Percentiles rank a stretch among this genome's conserved stretches.
Evolutionary conservation across 805 yeast genomes (phyloP).

Genomic region (Ogataea nonfermentans): DNA sequence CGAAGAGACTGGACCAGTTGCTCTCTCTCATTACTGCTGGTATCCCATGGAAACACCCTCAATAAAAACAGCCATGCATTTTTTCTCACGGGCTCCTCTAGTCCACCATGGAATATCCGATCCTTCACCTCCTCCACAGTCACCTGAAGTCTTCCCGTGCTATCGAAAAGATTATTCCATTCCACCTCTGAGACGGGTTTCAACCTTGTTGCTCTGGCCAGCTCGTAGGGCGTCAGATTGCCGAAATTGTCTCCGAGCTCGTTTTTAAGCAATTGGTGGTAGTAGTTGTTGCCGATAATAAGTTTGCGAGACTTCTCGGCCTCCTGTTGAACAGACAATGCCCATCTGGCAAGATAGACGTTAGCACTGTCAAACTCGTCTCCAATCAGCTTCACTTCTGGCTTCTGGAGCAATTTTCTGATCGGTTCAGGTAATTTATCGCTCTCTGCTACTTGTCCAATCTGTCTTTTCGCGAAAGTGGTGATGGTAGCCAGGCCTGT

Average conservation of each 20-base stretch:
- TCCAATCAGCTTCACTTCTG: conserved; percentile 77
- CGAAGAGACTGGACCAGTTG: conserved; percentile 55
- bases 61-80: conserved; percentile 87
- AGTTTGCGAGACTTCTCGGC: conserved; percentile 62
- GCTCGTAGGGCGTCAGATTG: conserved; percentile 55
- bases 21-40: conserved; percentile 65
- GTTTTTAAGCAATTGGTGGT: conserved; percentile 49
- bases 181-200: conserved; percentile 66
- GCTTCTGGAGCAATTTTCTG: conserved; percentile 60
- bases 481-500: conserved; percentile 82
- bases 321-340: conserved; percentile 87
- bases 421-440: conserved; percentile 50
- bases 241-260: conserved; percentile 60
- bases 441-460: conserved; percentile 53
- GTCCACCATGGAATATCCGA: conserved; percentile 87
- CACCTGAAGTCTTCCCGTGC: conserved; percentile 65
- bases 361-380: conserved; percentile 93
- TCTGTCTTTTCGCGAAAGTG: conserved; percentile 58
- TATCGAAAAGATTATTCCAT: conserved; percentile 85
- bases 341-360: conserved; percentile 95
- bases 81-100: conserved; percentile 54
- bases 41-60: conserved; percentile 87
- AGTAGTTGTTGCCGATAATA: conserved; percentile 58
- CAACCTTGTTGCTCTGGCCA: conserved; percentile 59
- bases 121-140: conserved; percentile 80